phyloP scores from a whole-genome alignment of 441 rosid species.

The Macaranga tanarius region DNA sequence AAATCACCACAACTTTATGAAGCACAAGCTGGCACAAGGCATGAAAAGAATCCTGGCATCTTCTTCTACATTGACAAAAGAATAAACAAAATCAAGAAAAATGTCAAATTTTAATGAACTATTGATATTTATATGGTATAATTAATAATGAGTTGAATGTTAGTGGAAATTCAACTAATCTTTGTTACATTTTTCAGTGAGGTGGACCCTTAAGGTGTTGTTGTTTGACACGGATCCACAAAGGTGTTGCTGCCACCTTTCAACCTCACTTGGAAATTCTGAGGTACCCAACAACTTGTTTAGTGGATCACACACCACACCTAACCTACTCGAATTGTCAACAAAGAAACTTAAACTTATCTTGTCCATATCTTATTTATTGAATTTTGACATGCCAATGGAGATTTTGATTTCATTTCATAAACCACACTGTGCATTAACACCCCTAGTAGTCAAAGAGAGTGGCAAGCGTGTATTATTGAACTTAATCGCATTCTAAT shows the following conservation, averaged over 20 bases:
- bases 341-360: too few species aligned
- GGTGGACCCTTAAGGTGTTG: not conserved
- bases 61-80: slow-evolving; percentile 51
- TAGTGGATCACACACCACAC: not conserved
- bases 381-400: too few species aligned
- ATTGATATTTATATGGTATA: too few species aligned
- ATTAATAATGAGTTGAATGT: not conserved
- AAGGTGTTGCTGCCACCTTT: not conserved
- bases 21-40: slow-evolving; percentile 81
- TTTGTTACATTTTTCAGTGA: not conserved
- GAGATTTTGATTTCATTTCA: too few species aligned
- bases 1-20: slow-evolving; percentile 33
- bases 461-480: too few species aligned
- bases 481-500: too few species aligned
- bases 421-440: too few species aligned
- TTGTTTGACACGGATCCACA: not conserved
- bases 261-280: not conserved
- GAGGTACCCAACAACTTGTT: not conserved
- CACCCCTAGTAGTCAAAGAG: too few species aligned
- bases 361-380: too few species aligned
- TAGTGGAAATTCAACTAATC: not conserved
- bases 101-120: not conserved
- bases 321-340: not conserved
- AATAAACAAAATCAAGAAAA: too few species aligned
- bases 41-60: slow-evolving; percentile 64